Base-by-base conservation (phyloP, 495 filamentous ascomycete genomes). In the Terfezia boudieri region DNA sequence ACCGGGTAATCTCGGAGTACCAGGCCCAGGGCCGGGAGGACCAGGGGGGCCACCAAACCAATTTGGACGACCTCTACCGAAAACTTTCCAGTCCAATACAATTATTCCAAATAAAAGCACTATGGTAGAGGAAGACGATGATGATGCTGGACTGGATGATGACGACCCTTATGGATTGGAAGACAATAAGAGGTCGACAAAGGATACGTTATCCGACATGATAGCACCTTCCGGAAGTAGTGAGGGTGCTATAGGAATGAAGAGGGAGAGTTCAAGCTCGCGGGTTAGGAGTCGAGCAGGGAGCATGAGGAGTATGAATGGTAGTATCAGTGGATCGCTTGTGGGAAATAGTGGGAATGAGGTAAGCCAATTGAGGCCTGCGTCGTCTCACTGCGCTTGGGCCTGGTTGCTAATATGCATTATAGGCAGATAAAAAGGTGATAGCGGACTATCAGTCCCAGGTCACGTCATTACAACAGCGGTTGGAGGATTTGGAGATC, bases 61-160 rank as follows among this genome's bases (percentile, higher is more conserved):
- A 38, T 76, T 73, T 60, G 76, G 75, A 7, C 65, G 76, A 50
- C 90, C 87, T 1, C 76, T 82, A 48, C 80, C 85, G 14, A 94
- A 92, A 60, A 83, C 84, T 43, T 94, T 93, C 59, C 89, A 96
- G 67, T 88, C 83, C 63, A 95, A 90, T 61, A 94, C 84, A 0
- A 92, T 96, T 57, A 80, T 95, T 23, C 92, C 90, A 7, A 96
- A 94, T 60, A 98, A 96, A 68, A 92, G 89, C 60, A 96, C 86
- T 0, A 86, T 98, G 82, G 83, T 96, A 14, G 90, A 98, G 65
- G 90, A 98, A 67, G 90, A 94, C 58, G 88, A 92, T 58, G 82
- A 87, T 60, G 71, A 68, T 14, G 58, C 69, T 4, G 67, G 70
- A 12, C 76, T 78, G 17, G 81, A 82, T 55, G 69, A 73, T 51